Evolutionary conservation across 73 alveolate genomes (phyloP).

Genomic region (Tetrahymena borealis): DNA sequence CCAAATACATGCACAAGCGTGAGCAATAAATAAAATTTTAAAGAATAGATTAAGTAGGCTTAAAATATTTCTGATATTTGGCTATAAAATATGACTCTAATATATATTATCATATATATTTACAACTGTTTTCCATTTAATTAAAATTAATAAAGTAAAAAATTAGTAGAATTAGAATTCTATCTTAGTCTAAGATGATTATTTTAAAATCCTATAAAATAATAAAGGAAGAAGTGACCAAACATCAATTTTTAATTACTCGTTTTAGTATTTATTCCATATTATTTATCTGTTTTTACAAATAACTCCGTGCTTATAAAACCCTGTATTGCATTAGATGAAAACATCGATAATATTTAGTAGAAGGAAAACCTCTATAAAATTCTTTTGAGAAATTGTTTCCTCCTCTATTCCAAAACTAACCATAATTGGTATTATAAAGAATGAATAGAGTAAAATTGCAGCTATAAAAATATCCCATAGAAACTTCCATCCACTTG

Average conservation of each 20-base stretch:
- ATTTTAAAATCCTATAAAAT: neutral
- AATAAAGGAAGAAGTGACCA: neutral
- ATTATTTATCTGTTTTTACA: neutral
- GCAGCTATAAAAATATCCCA: neutral
- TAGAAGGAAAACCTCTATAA: neutral
- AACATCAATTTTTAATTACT: neutral
- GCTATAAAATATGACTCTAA: neutral
- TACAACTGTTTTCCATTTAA: neutral
- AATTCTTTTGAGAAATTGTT: neutral
- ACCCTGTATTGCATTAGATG: neutral
- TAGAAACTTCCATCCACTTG: neutral
- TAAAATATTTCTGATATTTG: neutral
- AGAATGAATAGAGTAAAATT: neutral
- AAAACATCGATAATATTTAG: neutral
- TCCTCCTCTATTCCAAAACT: neutral
- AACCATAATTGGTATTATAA: neutral
- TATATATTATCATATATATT: neutral
- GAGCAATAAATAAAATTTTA: conserved; percentile 15
- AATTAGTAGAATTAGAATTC: neutral
- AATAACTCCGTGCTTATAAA: neutral
- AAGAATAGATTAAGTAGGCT: neutral
- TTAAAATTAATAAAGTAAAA: neutral
- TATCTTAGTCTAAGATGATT: neutral
- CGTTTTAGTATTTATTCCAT: neutral
- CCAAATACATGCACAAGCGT: conserved; percentile 42